Percentiles rank a stretch among this genome's conserved stretches.
Evolutionary conservation across 106 monocot species (phyloP).

Genomic region (Dioscorea dumetorum): DNA sequence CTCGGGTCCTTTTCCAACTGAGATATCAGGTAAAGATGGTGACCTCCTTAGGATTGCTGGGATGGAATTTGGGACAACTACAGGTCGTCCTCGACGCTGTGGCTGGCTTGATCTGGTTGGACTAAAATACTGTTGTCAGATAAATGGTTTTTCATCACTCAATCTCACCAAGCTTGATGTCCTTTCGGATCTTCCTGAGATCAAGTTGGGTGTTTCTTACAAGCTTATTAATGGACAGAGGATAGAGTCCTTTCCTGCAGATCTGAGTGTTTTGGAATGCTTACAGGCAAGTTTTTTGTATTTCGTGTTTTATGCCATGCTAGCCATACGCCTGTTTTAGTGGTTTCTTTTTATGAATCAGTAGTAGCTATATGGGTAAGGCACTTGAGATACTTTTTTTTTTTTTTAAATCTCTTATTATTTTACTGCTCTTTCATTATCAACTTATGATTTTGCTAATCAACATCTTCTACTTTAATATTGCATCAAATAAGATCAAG

Average conservation of each 20-base stretch:
- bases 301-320: too few species aligned
- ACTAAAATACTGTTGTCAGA: conserved; percentile 66
- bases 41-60: conserved; percentile 70
- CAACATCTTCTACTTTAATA: neutral
- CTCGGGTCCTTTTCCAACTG: conserved; percentile 88
- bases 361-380: too few species aligned
- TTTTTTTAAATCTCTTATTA: too few species aligned
- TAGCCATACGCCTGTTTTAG: too few species aligned
- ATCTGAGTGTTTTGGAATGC: conserved; percentile 66
- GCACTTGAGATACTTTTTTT: too few species aligned
- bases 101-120: conserved; percentile 98
- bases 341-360: too few species aligned
- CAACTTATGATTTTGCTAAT: neutral
- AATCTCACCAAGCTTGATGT: conserved; percentile 98
- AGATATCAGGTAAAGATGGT: conserved; percentile 68
- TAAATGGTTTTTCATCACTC: conserved; percentile 89
- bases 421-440: too few species aligned
- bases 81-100: conserved; percentile 89
- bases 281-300: conserved; percentile 38
- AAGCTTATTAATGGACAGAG: conserved; percentile 33
- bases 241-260: conserved; percentile 69
- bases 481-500: too few species aligned
- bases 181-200: conserved; percentile 65
- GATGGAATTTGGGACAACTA: conserved; percentile 97
- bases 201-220: conserved; percentile 80